Base-by-base conservation (phyloP, 345 rosid species). In the Mercurialis annua region DNA sequence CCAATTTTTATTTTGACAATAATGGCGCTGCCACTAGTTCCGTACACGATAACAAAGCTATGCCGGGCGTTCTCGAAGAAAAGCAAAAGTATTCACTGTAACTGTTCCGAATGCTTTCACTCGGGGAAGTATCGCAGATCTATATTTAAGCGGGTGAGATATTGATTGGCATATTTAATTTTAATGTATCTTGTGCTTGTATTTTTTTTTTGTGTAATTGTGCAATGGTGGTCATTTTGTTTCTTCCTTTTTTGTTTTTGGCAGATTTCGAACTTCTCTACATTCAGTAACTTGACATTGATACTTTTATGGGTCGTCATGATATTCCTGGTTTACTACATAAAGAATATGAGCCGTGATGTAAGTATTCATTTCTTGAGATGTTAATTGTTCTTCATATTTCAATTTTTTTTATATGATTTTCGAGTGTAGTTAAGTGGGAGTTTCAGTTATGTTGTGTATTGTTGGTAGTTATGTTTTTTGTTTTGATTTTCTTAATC, bases 1-100 rank as follows among this genome's bases (percentile, higher is more conserved):
- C 99, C 99, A 5, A 95, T 92, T 72, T 95, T 95, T 71, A 87
- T 95, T 65, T 82, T 95, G 83, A 95, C 99, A 44, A 90, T 92
- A 59, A 87, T 92, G 97, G 97, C 98, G 36, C 79, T 92, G 65
- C 97, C 98, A 31, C 67, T 92, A 55, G 93, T 95, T 81, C 99
- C 98, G 36, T 92, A 90, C 52, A 95, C 98, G 0, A 66, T 92
- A 59, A 72, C 78, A 43, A 90, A 88, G 78, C 69, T 94, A 66
- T 88, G 89, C 72, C 81, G 69, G 47, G 97, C 94, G 67, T 83
- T 86, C 65, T 81, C 96, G 0, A 86, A 78, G 73, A 88, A 95
- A 65, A 73, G 77, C 31, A 88, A 83, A 89, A 87, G 54, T 80
- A 83, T 87, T 56, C 90, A 92, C 64, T 95, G 99, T 55, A 85